Percentiles rank a stretch among this genome's conserved stretches.
phyloP scores from a whole-genome alignment of 805 yeast genomes.

The Kodamaea sagamina region DNA sequence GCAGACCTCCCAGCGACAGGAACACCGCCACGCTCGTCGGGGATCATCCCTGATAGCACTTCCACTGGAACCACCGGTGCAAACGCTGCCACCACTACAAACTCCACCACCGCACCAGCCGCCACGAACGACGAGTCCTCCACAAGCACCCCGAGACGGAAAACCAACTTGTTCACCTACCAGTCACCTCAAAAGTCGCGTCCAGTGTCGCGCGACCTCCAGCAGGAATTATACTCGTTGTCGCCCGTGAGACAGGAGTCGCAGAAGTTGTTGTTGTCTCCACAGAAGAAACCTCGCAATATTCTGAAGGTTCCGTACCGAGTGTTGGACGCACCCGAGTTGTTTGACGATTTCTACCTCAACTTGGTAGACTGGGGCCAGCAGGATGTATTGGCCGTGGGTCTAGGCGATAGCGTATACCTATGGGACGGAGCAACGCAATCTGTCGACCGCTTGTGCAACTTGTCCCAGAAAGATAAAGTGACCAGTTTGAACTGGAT shows the following conservation, averaged over 20 bases:
- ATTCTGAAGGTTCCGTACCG: slow-evolving; percentile 88
- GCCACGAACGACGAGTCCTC: slow-evolving; percentile 15
- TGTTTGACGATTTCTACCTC: slow-evolving; percentile 90
- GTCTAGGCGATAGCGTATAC: slow-evolving; percentile 83
- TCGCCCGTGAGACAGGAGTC: slow-evolving; percentile 91
- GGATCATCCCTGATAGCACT: slow-evolving; percentile 7
- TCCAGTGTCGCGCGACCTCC: slow-evolving; percentile 63
- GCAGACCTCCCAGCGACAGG: slow-evolving; percentile 11
- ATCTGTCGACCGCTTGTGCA: slow-evolving; percentile 77
- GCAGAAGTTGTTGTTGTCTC: slow-evolving; percentile 75
- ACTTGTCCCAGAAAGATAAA: slow-evolving; percentile 60
- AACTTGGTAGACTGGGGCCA: slow-evolving; percentile 96
- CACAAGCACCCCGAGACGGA: slow-evolving; percentile 39
- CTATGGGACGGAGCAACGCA: slow-evolving; percentile 89
- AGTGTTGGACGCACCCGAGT: slow-evolving; percentile 93
- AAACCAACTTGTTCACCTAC: slow-evolving; percentile 69
- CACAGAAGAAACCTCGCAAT: slow-evolving; percentile 74
- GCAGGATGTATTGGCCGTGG: slow-evolving; percentile 85
- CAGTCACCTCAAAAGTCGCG: slow-evolving; percentile 68
- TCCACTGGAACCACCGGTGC: neutral
- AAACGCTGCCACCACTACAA: neutral
- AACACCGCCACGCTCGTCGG: slow-evolving; percentile 15
- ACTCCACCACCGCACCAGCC: slow-evolving; percentile 24
- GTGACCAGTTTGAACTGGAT: slow-evolving; percentile 92
- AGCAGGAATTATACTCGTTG: slow-evolving; percentile 73